Evolutionary conservation across 2,329 filamentous ascomycete species (phyloP).

Genomic region (Bisporella sp.): DNA sequence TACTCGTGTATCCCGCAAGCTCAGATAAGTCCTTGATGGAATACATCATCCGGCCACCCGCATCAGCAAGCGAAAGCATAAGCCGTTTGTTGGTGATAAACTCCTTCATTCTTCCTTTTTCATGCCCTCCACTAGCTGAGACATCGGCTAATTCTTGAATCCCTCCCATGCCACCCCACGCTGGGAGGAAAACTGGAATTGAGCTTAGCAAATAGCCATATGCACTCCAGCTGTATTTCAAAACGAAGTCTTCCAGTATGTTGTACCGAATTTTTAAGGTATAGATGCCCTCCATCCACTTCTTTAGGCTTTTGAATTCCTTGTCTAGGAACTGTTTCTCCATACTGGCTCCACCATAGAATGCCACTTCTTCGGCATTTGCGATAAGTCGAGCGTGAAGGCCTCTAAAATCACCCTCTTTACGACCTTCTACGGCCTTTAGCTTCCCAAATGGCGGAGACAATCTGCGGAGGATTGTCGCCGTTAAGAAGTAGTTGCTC

Average conservation of each 20-base stretch:
- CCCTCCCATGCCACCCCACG: conserved; percentile 82
- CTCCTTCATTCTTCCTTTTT: conserved; percentile 88
- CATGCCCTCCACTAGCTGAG: conserved; percentile 49
- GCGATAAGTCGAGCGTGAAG: conserved; percentile 88
- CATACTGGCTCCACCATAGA: conserved; percentile 92
- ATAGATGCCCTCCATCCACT: conserved; percentile 98
- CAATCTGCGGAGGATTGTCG: conserved; percentile 77
- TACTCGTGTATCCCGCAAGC: conserved; percentile 89
- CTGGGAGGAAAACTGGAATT: conserved; percentile 86
- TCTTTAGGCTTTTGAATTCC: conserved; percentile 87
- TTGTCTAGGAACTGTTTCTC: conserved; percentile 88
- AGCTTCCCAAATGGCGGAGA: conserved; percentile 96
- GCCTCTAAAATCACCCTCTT: conserved; percentile 90
- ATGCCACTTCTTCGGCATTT: conserved; percentile 95
- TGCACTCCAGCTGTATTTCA: conserved; percentile 98
- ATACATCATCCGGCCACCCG: conserved; percentile 98
- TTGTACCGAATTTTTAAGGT: conserved; percentile 97
- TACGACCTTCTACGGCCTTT: conserved; percentile 90
- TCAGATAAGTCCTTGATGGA: conserved; percentile 97
- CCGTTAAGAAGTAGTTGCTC: conserved; percentile 91
- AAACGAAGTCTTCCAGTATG: conserved; percentile 94
- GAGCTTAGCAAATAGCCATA: conserved; percentile 94
- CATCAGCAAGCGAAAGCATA: conserved; percentile 95
- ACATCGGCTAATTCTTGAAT: conserved; percentile 55
- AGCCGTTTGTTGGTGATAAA: conserved; percentile 99